Evolutionary conservation across 768 basidiomycete genomes (phyloP).

Genomic region (Calocybe cyanea): DNA sequence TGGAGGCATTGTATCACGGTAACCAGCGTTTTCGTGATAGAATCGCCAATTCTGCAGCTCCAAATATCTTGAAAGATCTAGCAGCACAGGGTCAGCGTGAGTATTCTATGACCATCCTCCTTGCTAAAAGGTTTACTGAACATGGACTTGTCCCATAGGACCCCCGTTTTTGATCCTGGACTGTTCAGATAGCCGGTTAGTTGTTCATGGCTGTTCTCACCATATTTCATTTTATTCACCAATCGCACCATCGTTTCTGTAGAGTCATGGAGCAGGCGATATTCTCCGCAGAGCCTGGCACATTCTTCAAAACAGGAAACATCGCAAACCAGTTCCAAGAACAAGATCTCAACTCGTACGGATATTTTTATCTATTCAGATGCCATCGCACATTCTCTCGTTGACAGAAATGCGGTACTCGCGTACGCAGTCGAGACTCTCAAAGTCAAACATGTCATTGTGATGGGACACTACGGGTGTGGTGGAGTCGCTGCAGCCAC

Average conservation of each 20-base stretch:
- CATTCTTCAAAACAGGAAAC: constrained; percentile 34
- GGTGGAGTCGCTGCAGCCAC: constrained; percentile 36
- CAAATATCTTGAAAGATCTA: constrained; percentile 12
- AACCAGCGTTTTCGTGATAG: constrained; percentile 16
- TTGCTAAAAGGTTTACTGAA: neutral
- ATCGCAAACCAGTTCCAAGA: constrained; percentile 37
- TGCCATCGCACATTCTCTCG: neutral
- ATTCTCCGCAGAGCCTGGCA: constrained; percentile 36
- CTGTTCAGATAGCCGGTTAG: constrained; percentile 33
- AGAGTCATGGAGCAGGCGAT: constrained; percentile 32
- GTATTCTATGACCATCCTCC: neutral
- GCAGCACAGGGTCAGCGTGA: constrained; percentile 15
- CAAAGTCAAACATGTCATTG: constrained; percentile 35
- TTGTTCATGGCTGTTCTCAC: neutral
- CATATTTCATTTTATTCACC: neutral
- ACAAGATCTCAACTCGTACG: constrained; percentile 33
- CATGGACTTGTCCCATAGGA: constrained; percentile 1
- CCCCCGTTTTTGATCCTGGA: constrained; percentile 38
- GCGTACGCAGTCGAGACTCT: constrained; percentile 34
- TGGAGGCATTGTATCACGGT: constrained; percentile 16
- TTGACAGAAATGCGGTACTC: constrained; percentile 32
- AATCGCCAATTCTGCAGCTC: constrained; percentile 12
- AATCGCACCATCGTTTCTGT: neutral
- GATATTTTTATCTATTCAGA: neutral
- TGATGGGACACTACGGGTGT: constrained; percentile 43